phyloP scores from a whole-genome alignment of 257 asterid genomes.

The Thymus mandschuricus region DNA sequence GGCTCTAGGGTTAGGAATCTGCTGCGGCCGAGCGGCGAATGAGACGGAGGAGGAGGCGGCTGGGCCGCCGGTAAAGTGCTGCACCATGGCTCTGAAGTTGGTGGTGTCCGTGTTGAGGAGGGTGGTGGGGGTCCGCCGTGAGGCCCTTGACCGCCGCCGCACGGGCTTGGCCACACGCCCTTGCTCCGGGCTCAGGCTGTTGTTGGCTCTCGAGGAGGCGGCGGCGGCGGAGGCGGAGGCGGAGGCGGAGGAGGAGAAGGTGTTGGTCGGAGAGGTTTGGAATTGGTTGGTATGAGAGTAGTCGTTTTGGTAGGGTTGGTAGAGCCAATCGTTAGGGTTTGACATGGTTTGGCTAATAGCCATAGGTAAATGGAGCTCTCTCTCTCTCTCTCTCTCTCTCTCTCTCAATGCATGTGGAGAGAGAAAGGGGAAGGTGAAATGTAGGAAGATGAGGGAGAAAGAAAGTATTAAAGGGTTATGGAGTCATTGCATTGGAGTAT shows the following conservation, averaged over 20 bases:
- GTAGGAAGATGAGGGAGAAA: background rate
- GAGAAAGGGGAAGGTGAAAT: background rate
- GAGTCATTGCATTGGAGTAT: slow-evolving; percentile 26
- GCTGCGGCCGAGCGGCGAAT: slow-evolving; percentile 24
- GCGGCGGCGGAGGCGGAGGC: slow-evolving; percentile 15
- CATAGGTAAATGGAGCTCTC: slow-evolving; percentile 24
- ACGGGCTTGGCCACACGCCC: slow-evolving; percentile 48
- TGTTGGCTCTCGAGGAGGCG: slow-evolving; percentile 31
- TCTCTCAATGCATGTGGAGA: background rate
- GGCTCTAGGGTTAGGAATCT: slow-evolving; percentile 19
- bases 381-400: background rate
- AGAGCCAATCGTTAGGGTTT: slow-evolving; percentile 40
- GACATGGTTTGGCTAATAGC: slow-evolving; percentile 50
- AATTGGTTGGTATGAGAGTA: slow-evolving; percentile 18
- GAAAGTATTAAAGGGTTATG: slow-evolving; percentile 8
- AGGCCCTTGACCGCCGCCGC: slow-evolving; percentile 53
- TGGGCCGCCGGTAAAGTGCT: slow-evolving; percentile 59
- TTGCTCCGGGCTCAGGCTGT: slow-evolving; percentile 39
- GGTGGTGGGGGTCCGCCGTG: slow-evolving; percentile 60
- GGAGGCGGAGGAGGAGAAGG: slow-evolving; percentile 1
- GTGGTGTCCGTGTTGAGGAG: slow-evolving; percentile 58
- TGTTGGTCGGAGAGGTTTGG: slow-evolving; percentile 23
- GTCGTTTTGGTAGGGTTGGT: slow-evolving; percentile 33
- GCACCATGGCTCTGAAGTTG: slow-evolving; percentile 67
- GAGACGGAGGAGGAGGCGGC: slow-evolving; percentile 28